phyloP scores from a whole-genome alignment of 179 eudicot species.

The Silene vulgaris region DNA sequence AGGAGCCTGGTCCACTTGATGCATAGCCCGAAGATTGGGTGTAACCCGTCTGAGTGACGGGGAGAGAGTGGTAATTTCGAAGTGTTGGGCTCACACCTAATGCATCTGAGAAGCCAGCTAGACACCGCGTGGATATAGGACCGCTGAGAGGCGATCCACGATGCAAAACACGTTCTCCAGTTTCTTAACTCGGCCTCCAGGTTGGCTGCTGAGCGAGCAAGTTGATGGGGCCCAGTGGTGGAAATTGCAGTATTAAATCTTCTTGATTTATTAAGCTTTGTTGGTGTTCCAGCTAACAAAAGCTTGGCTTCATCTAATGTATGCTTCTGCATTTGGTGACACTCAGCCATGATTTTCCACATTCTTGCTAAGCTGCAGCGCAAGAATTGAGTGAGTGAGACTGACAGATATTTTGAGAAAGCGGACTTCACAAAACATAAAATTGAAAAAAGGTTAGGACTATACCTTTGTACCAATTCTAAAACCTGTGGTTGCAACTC shows the following conservation, averaged over 20 bases:
- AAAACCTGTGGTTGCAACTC: slow-evolving; percentile 85
- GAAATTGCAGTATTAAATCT: slow-evolving; percentile 41
- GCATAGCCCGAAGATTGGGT: slow-evolving; percentile 63
- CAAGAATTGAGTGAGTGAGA: slow-evolving; percentile 2
- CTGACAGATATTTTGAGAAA: neutral
- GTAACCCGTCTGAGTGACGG: slow-evolving; percentile 51
- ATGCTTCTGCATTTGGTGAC: slow-evolving; percentile 77
- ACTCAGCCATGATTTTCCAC: slow-evolving; percentile 94
- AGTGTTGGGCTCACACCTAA: slow-evolving; percentile 46
- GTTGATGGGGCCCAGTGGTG: slow-evolving; percentile 57
- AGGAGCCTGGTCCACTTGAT: slow-evolving; percentile 78
- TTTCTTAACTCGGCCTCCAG: slow-evolving; percentile 76
- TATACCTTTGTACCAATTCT: slow-evolving; percentile 83
- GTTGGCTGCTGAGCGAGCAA: slow-evolving; percentile 77
- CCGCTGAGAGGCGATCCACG: slow-evolving; percentile 85
- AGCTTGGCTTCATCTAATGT: slow-evolving; percentile 88
- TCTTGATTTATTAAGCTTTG: slow-evolving; percentile 44
- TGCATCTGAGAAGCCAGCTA: slow-evolving; percentile 76
- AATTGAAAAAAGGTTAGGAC: neutral
- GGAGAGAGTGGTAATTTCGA: slow-evolving; percentile 72
- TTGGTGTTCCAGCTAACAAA: slow-evolving; percentile 70
- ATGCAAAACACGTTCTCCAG: slow-evolving; percentile 71
- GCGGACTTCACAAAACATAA: neutral
- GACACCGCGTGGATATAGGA: slow-evolving; percentile 62
- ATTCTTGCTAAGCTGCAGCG: slow-evolving; percentile 64